phyloP scores from a whole-genome alignment of 2,329 filamentous ascomycete species.

The Metarhizium robertsii region DNA sequence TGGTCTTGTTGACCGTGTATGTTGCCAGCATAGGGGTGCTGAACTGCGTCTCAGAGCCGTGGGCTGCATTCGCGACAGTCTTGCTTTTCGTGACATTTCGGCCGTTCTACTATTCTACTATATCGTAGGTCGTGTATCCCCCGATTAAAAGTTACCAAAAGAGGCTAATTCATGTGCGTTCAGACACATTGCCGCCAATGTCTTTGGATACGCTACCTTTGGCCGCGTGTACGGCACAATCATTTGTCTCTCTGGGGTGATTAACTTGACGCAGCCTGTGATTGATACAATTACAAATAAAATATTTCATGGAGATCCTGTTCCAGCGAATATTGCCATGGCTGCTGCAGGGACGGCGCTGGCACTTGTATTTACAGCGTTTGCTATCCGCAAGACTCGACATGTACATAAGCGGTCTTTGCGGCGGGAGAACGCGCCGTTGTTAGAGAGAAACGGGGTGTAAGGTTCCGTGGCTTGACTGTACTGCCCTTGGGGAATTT shows the following conservation, averaged over 20 bases:
- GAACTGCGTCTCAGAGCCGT: not conserved
- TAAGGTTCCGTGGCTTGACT: no score
- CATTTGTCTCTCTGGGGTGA: not conserved
- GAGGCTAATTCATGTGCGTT: no score
- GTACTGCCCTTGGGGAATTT: no score
- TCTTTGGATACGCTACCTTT: not conserved
- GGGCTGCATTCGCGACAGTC: not conserved
- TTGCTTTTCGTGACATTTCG: constrained; percentile 2
- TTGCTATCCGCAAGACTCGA: not conserved
- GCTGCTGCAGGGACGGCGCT: not conserved
- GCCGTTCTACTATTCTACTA: not conserved
- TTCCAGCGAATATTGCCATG: not conserved
- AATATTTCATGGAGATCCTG: not conserved
- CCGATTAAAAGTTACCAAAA: no score
- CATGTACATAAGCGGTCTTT: no score
- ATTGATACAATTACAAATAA: not conserved
- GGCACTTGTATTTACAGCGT: not conserved
- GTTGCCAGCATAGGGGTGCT: not conserved
- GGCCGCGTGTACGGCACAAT: not conserved
- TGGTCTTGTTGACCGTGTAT: not conserved
- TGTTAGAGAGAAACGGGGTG: no score
- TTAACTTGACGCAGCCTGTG: not conserved
- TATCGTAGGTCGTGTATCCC: not conserved
- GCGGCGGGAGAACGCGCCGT: no score
- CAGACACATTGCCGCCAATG: not conserved